Conservation (phyloP, 768 basidiomycete genomes). For the Myochromella boudieri region DNA sequence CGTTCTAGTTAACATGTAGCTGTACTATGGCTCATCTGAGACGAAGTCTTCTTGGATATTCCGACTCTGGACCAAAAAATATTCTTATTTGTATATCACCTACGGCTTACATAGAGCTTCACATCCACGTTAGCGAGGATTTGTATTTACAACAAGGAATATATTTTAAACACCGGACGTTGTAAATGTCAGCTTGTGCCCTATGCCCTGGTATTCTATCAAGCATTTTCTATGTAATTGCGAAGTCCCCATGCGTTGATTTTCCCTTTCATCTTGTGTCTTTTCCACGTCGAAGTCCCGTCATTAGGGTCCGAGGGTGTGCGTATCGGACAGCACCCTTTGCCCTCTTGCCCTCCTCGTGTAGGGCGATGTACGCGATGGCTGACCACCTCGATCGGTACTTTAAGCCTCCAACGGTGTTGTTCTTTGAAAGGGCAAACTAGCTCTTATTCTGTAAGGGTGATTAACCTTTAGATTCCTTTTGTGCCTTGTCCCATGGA, state of each 20-base stretch:
- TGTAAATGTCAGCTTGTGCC: conserved; percentile 3
- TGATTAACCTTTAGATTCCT: neutral
- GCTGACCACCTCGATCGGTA: neutral
- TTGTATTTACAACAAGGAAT: conserved; percentile 16
- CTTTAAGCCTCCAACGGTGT: neutral
- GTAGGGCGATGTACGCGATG: conserved; percentile 1
- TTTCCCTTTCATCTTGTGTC: conserved; percentile 5
- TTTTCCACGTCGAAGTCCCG: neutral
- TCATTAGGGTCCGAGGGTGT: conserved; percentile 15
- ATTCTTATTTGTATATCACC: conserved; percentile 24
- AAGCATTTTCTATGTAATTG: conserved; percentile 1
- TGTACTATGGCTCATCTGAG: conserved; percentile 8
- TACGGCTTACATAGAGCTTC: conserved; percentile 8
- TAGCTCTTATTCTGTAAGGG: neutral
- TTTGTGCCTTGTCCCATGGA: conserved; percentile 1
- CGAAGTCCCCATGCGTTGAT: conserved; percentile 4
- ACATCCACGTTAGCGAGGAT: conserved; percentile 6
- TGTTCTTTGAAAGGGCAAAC: conserved; percentile 6
- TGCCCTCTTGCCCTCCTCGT: conserved; percentile 10
- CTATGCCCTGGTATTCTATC: conserved; percentile 7
- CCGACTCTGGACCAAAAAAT: conserved; percentile 16
- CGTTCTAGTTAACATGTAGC: conserved; percentile 11
- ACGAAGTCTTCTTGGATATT: conserved; percentile 14
- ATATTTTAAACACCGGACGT: too few relatives aligned
- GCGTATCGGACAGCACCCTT: conserved; percentile 3